Base-by-base conservation (phyloP, 306 rosid genomes). In the Crotalaria pallida region DNA sequence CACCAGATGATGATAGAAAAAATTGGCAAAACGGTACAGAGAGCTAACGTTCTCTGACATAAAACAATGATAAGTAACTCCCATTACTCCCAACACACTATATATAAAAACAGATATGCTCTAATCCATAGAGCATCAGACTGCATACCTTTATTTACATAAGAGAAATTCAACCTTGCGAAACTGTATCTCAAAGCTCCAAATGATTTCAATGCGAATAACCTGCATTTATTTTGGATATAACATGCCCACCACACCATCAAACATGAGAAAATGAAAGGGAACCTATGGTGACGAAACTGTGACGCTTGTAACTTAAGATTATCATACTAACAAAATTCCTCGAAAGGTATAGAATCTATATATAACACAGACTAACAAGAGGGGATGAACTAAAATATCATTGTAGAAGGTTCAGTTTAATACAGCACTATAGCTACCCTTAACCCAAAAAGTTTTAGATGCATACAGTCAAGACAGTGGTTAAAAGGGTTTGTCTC, bases 141-240 rank as follows among this genome's bases (percentile, higher is more conserved):
- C 84, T 10, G 85, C 92, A 87, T 95, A 89, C 99, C 99, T 94
- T 91, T 67, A 65, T 61, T 82, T 77, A 82, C 71, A 84, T 57
- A 85, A 82, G 88, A 77, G 85, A 86, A 88, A 88, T 83, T 83
- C 90, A 85, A 90, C 83, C 84, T 87, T 52, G 88, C 86, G 66
- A 87, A 83, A 84, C 69, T 69, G 84, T 79, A 83, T 78, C 86
- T 88, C 93, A 83, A 78, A 83, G 96, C 95, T 94, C 95, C 90
- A 85, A 87, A 31, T 63, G 86, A 79, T 69, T 78, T 85, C 90
- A 88, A 86, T 82, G 81, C 44, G 86, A 62, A 80, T 71, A 88
- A 85, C 97, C 96, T 89, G 97, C 96, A 87, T 63, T 83, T 75
- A 65, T 80, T 80, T 81, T 58, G 89, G 83, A 82, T 84, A 79